Evolutionary conservation across 2,329 filamentous ascomycete species (phyloP).

Genomic region (Dactylella cylindrospora): DNA sequence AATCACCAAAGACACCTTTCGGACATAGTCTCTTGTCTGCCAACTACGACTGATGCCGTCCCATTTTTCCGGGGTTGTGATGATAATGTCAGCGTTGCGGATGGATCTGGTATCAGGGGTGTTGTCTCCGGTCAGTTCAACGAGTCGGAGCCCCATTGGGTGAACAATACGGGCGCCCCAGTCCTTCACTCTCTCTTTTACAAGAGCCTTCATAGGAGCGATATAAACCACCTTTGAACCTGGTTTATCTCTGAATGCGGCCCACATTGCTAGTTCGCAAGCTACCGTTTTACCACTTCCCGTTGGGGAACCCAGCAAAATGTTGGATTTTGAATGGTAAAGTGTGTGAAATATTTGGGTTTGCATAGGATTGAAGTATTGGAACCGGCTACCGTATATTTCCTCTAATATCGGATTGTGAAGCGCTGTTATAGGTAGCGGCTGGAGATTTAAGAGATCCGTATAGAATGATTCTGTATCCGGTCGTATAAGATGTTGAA

Average conservation of each 20-base stretch:
- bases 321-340: conserved; percentile 88
- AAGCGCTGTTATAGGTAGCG: conserved; percentile 79
- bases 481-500: conserved; percentile 94
- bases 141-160: conserved; percentile 83
- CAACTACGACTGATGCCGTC: conserved; percentile 98
- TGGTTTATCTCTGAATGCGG: conserved; percentile 91
- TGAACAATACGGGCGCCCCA: conserved; percentile 80
- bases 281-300: conserved; percentile 97
- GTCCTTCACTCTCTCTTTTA: conserved; percentile 92
- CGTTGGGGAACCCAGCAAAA: conserved; percentile 90
- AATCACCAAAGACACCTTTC: conserved; percentile 91
- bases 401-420: conserved; percentile 86
- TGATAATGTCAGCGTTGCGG: conserved; percentile 92
- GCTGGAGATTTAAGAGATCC: conserved; percentile 86
- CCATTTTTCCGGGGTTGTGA: conserved; percentile 99
- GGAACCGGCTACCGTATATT: conserved; percentile 82
- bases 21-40: conserved; percentile 95
- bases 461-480: conserved; percentile 98
- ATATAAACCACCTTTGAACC: conserved; percentile 98
- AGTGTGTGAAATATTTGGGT: conserved; percentile 97
- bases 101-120: conserved; percentile 96
- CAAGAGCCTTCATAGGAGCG: conserved; percentile 97
- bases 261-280: conserved; percentile 98
- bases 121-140: conserved; percentile 96
- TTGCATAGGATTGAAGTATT: conserved; percentile 99